Conservation (phyloP, 2,329 filamentous ascomycete genomes). For the Xylaria sp. region DNA sequence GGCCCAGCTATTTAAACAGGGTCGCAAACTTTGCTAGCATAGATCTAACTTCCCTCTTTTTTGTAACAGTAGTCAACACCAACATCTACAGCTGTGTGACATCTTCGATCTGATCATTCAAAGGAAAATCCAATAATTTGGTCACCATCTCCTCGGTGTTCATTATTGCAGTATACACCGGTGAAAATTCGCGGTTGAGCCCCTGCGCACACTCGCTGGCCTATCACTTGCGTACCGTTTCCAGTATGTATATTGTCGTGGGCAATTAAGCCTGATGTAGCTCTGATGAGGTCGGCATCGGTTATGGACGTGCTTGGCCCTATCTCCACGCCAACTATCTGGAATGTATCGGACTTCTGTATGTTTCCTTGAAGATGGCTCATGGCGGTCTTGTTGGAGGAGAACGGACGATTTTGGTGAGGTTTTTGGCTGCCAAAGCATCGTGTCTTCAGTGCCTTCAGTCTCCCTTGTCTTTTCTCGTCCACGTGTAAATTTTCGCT, state of each 20-base stretch:
- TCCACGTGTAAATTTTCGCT: neutral
- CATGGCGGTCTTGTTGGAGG: neutral
- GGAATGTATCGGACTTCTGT: neutral
- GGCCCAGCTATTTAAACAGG: neutral
- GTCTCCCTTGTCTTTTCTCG: neutral
- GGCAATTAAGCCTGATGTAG: constrained; percentile 1
- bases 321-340: constrained; percentile 11
- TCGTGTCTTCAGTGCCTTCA: neutral
- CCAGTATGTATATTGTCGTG: constrained; percentile 4
- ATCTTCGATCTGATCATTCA: neutral
- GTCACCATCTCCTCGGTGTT: neutral
- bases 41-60: neutral
- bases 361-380: constrained; percentile 14
- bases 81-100: neutral
- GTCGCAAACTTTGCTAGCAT: too few relatives aligned
- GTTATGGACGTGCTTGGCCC: constrained; percentile 8
- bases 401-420: neutral
- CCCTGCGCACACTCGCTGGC: constrained; percentile 8
- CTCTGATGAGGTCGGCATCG: constrained; percentile 10
- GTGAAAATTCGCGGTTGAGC: constrained; percentile 4
- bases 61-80: neutral
- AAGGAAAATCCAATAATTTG: constrained; percentile 17
- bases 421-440: neutral
- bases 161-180: constrained; percentile 12
- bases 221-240: constrained; percentile 16